Evolutionary conservation across 345 rosid species (phyloP).

Genomic region (Hibiscus syriacus): DNA sequence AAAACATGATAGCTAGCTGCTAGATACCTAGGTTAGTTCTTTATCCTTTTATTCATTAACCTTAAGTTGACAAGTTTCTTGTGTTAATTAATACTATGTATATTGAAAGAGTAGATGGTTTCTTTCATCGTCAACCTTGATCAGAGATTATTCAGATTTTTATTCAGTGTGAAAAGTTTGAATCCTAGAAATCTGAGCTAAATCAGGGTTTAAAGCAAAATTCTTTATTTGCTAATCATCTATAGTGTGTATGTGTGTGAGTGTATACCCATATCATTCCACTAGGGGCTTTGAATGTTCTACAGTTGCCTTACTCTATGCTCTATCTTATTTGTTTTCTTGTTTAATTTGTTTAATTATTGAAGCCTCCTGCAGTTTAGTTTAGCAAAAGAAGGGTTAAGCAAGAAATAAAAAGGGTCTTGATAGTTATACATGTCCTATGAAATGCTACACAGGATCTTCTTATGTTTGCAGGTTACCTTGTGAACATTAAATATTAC

Average conservation of each 20-base stretch:
- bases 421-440: neutral
- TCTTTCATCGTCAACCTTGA: too few species aligned
- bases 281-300: neutral
- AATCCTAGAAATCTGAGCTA: neutral
- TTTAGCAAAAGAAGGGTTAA: neutral
- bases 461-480: conserved; percentile 30
- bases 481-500: conserved; percentile 64
- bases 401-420: neutral
- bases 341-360: neutral
- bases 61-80: neutral
- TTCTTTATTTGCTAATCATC: neutral
- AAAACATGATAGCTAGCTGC: neutral
- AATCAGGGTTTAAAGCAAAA: neutral
- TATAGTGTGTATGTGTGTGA: neutral
- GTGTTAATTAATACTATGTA: neutral
- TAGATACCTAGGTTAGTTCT: neutral
- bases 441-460: neutral
- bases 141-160: too few species aligned
- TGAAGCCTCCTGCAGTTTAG: neutral
- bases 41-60: neutral
- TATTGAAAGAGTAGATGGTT: too few species aligned
- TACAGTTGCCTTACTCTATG: neutral
- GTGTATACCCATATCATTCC: too few species aligned
- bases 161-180: neutral
- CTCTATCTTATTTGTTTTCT: neutral